Percentiles rank a stretch among this genome's conserved stretches.
phyloP scores from a whole-genome alignment of 768 basidiomycete genomes.

The Tulasnella calospora region DNA sequence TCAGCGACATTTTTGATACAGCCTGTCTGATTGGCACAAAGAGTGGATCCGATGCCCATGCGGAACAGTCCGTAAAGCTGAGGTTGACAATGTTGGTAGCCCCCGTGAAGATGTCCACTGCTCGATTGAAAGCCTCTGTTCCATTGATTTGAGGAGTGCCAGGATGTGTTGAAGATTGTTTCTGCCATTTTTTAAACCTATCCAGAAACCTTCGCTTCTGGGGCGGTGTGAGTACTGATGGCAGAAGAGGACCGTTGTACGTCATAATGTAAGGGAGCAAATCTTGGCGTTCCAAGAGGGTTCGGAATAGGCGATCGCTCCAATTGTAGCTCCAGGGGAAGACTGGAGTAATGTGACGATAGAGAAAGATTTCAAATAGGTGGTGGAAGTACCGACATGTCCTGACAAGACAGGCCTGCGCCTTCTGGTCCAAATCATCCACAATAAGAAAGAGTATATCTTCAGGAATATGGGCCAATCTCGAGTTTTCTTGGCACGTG shows the following conservation, averaged over 20 bases:
- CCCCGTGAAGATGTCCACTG: background rate
- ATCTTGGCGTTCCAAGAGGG: background rate
- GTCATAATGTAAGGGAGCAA: background rate
- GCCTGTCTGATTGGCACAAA: background rate
- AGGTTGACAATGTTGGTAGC: background rate
- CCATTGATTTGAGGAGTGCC: background rate
- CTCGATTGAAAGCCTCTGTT: background rate
- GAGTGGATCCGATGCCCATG: background rate
- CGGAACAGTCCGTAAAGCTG: background rate
- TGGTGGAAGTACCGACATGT: background rate
- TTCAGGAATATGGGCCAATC: background rate
- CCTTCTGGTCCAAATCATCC: background rate
- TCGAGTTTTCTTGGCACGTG: background rate
- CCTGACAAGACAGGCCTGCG: background rate
- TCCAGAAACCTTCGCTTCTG: background rate
- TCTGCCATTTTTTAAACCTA: background rate
- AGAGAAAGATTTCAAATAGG: background rate
- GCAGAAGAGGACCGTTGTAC: background rate
- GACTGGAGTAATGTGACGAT: background rate
- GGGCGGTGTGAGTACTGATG: background rate
- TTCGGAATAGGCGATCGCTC: background rate
- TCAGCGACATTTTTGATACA: background rate
- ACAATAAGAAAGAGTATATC: background rate
- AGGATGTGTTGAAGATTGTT: background rate
- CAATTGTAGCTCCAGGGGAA: background rate